Conservation (phyloP, 441 rosid genomes). For the Pelargonium cotyledonis region DNA sequence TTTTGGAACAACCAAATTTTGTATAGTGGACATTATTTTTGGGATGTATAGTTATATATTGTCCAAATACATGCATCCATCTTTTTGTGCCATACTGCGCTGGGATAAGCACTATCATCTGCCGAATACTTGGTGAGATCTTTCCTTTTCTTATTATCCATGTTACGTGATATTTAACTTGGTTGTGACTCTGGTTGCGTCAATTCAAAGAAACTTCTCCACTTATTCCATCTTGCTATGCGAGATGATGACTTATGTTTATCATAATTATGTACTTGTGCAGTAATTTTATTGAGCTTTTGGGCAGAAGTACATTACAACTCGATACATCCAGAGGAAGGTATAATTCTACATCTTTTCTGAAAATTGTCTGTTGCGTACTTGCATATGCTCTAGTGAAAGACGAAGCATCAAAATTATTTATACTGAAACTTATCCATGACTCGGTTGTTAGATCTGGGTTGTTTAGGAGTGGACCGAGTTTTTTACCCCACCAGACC, state of each 20-base stretch:
- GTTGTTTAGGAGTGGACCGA: no score
- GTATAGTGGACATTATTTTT: background rate
- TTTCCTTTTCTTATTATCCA: background rate
- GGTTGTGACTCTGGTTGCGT: background rate
- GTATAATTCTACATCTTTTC: constrained; percentile 21
- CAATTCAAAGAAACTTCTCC: background rate
- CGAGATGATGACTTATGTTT: constrained; percentile 3
- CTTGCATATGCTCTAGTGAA: background rate
- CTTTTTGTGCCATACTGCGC: background rate
- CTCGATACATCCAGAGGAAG: constrained; percentile 49
- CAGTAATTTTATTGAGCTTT: constrained; percentile 59
- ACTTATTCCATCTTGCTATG: background rate
- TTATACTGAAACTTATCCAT: background rate
- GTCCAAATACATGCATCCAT: background rate
- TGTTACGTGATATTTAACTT: background rate
- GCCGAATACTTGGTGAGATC: no score
- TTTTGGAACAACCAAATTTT: no score
- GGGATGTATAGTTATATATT: background rate
- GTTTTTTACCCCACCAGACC: no score
- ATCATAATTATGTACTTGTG: constrained; percentile 19
- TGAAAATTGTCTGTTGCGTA: constrained; percentile 7
- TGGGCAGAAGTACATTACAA: constrained; percentile 76
- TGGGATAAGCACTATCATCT: no score
- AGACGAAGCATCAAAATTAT: background rate
- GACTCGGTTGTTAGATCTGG: background rate